Base-by-base conservation (phyloP, 1,139 yeast species). In the Protomyces gravidus region DNA sequence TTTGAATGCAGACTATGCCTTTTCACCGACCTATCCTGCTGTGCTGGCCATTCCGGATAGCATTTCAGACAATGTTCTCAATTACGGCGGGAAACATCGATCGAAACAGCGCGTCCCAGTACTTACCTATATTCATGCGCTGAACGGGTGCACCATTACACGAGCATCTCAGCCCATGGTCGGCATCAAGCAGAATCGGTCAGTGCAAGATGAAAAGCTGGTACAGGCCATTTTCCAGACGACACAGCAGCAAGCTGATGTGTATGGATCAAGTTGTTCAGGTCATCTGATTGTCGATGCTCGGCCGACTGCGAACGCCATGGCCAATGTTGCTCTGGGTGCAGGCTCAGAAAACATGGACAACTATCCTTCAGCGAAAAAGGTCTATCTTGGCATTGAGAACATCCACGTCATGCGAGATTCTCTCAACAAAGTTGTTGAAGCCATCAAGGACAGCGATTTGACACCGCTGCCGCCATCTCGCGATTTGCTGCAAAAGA, bases 301-400 rank as follows among this genome's bases (percentile, higher is more conserved):
- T 26, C 76, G 98, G 61, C 98, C 98, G 0, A 72, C 89, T 11
- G 86, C 97, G 0, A 92, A 92, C 71, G 97, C 98, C 9, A 82
- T 89, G 82, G 98, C 97, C 0, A 98, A 92, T 69, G 89, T 89
- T 61, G 97, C 97, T 0, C 73, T 92, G 27, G 98, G 98, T 5
- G 98, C 97, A 4, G 98, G 98, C 0, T 86, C 97, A 0, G 98
- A 92, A 69, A 85, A 81, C 66, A 87, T 89, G 78, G 97, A 90
- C 63, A 82, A 88, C 68, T 90, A 92, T 72, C 78, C 83, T 61
- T 73, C 73, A 2, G 81, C 83, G 40, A 77, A 80, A 60, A 86
- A 89, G 69, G 79, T 88, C 25, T 92, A 88, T 68, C 77, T 95
- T 62, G 95, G 95, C 50, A 89, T 92, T 56, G 98, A 92, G 69